These are phyloP conservation scores for Phytophthora hibernalis DNA, from an alignment of 352 stramenopile species.

Conservation along the genomic window DNA sequence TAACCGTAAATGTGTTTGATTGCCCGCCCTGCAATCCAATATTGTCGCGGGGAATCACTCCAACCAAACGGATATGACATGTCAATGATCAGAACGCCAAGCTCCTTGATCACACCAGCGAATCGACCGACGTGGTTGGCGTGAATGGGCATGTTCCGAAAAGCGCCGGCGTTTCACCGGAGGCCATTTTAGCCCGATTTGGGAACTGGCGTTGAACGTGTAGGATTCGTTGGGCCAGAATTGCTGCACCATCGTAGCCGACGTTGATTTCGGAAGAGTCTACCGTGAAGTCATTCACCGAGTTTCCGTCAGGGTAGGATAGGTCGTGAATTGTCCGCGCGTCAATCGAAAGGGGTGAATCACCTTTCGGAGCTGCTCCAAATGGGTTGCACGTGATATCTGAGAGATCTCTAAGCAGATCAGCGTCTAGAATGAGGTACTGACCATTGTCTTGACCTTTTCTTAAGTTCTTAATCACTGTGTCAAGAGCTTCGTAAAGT, in stretches of 20 bases:
- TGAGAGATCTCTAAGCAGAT: no score
- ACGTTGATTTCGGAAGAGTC: no score
- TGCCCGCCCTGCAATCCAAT: background rate
- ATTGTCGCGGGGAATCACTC: background rate
- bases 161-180: background rate
- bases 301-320: no score
- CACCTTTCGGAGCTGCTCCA: no score
- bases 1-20: background rate
- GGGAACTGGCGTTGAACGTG: background rate
- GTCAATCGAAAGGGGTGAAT: no score
- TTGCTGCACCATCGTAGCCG: no score
- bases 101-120: background rate
- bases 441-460: background rate
- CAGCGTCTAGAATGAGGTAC: background rate
- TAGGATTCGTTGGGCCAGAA: background rate
- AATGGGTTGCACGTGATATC: no score
- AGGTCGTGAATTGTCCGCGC: no score
- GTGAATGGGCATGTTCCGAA: background rate
- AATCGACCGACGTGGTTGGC: background rate
- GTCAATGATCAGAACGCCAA: background rate
- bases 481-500: background rate
- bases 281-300: no score
- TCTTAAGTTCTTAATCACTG: background rate
- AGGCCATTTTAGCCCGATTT: background rate
- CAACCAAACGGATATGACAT: background rate